Percentiles rank a stretch among this genome's conserved stretches.
phyloP scores from a whole-genome alignment of 2,329 filamentous ascomycete species.

The Microdochium bolleyi region DNA sequence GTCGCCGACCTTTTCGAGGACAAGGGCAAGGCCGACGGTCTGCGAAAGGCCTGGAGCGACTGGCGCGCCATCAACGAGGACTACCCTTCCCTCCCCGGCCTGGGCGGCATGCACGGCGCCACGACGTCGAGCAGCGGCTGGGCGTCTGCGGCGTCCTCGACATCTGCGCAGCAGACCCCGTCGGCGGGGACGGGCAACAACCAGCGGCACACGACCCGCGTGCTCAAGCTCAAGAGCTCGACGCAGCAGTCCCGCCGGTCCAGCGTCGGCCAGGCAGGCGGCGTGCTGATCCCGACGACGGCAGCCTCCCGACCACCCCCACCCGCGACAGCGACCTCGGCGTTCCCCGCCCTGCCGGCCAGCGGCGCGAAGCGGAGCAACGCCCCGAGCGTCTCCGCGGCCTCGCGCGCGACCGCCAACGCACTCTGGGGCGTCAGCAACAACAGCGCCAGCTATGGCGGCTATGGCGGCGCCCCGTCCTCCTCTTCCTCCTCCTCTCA shows the following conservation, averaged over 20 bases:
- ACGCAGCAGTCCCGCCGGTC: constrained; percentile 26
- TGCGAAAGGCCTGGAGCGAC: constrained; percentile 85
- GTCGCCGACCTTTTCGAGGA: constrained; percentile 90
- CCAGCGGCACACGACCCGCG: constrained; percentile 43
- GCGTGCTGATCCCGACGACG: constrained; percentile 7
- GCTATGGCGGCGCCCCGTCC: constrained; percentile 3
- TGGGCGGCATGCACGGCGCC: constrained; percentile 58
- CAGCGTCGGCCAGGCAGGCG: constrained; percentile 13
- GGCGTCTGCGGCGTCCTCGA: constrained; percentile 53
- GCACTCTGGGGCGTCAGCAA: constrained; percentile 13
- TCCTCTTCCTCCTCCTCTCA: constrained; percentile 1
- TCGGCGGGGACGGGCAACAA: constrained; percentile 28
- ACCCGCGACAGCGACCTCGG: constrained; percentile 5
- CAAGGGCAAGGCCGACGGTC: constrained; percentile 58
- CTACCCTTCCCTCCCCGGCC: constrained; percentile 78
- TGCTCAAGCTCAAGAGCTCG: constrained; percentile 51
- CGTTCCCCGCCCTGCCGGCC: constrained; percentile 18
- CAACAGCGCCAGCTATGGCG: not conserved
- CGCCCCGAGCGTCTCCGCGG: not conserved
- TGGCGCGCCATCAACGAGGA: constrained; percentile 96
- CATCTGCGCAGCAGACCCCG: constrained; percentile 43
- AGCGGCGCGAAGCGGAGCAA: not conserved
- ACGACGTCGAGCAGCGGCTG: constrained; percentile 50
- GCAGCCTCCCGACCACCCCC: constrained; percentile 8
- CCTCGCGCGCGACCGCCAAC: constrained; percentile 8